phyloP scores from a whole-genome alignment of 768 basidiomycete genomes.

The Chalciporus piperatus region DNA sequence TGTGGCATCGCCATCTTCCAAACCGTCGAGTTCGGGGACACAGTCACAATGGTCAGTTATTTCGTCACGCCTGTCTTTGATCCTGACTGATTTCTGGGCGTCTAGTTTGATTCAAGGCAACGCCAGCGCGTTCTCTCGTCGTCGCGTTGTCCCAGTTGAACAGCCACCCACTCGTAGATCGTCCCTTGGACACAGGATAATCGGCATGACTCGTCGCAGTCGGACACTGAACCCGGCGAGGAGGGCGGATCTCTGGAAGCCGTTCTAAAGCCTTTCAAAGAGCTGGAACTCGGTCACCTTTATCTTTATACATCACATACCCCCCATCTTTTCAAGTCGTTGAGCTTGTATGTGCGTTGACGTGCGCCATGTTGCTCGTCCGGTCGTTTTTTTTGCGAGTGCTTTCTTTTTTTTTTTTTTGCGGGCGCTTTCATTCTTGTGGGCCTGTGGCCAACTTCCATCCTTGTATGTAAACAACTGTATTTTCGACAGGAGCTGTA shows the following conservation, averaged over 20 bases:
- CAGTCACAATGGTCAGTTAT: conserved; percentile 14
- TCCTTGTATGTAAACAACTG: not conserved
- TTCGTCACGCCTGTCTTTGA: not conserved
- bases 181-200: conserved; percentile 2
- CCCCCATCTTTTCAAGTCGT: not conserved
- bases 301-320: not conserved
- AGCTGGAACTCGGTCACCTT: not conserved
- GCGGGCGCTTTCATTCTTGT: not conserved
- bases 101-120: conserved; percentile 4
- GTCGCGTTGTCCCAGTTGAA: not conserved
- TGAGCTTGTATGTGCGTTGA: conserved; percentile 4
- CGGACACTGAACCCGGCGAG: conserved; percentile 1
- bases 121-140: conserved; percentile 5
- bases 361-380: conserved; percentile 4
- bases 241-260: conserved; percentile 14
- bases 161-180: not conserved
- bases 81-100: not conserved
- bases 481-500: no score
- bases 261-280: conserved; percentile 4
- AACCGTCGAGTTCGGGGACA: not conserved
- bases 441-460: no score
- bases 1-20: not conserved
- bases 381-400: conserved; percentile 3
- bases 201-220: conserved; percentile 11
- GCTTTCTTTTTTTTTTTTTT: not conserved